Evolutionary conservation across 2,329 filamentous ascomycete species (phyloP), one percentile per base, ranked within the genome.

Genomic region (Trichoderma guizhouense): DNA sequence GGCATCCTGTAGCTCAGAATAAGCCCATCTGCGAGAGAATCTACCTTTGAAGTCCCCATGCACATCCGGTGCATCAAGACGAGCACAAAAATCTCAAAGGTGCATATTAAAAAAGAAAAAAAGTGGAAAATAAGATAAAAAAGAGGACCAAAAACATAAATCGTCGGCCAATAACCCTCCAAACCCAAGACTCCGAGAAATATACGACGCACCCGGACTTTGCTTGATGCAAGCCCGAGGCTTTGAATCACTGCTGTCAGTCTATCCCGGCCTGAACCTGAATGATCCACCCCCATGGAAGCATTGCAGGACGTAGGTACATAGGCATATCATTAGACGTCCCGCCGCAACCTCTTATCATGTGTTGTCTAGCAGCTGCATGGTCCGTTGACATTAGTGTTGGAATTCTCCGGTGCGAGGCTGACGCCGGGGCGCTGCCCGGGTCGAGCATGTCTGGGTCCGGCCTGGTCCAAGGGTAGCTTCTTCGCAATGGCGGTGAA

Each of bases 401-500:
- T 89, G 73, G 86, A 82, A 73, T 84, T 86, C 78, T 90, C 88
- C 26, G 86, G 84, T 39, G 83, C 83, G 74, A 90, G 82, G 78
- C 83, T 90, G 76, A 90, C 88, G 60, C 87, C 87, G 57, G 87
- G 86, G 79, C 88, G 86, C 80, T 89, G 87, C 63, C 88, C 88
- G 14, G 87, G 86, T 72, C 95, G 88, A 79, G 95, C 87, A 81
- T 95, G 95, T 81, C 95, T 90, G 74, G 95, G 94, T n/a, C 95
- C 95, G 65, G 91, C 95, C 83, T 98, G 96, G 80, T 99, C 96
- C 77, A 98, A 91, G 36, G 96, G 96, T 75, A 99, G 87, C 84
- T 97, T 98, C 91, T 95, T 97, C 74, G 96, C 96, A 80, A 99
- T 98, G 72, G 94, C 94, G 55, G 95, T 98, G 84, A 99, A 99